These are phyloP conservation scores for Paecilomyces niveus DNA, from an alignment of 2,329 filamentous ascomycete genomes.

Conservation along the genomic window DNA sequence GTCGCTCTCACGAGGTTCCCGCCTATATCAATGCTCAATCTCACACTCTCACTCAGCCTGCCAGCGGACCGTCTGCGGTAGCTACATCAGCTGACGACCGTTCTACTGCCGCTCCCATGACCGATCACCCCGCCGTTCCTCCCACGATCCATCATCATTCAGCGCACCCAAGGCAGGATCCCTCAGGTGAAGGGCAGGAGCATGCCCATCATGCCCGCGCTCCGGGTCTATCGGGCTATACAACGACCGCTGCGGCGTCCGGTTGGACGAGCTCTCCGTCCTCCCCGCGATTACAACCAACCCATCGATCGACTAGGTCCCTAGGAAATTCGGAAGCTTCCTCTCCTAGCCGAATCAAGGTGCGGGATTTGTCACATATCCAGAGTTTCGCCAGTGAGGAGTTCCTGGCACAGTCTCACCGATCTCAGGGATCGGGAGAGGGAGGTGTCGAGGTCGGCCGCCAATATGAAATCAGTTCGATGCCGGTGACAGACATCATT, in stretches of 20 bases:
- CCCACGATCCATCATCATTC: conserved; percentile 11
- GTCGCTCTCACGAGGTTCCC: conserved; percentile 25
- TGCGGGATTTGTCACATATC: conserved; percentile 85
- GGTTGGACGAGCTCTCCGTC: conserved; percentile 30
- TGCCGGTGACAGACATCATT: conserved; percentile 96
- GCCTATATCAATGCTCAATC: conserved; percentile 25
- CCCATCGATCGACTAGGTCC: conserved; percentile 37
- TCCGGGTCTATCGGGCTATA: conserved; percentile 19
- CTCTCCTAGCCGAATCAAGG: conserved; percentile 60
- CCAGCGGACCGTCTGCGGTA: conserved; percentile 17
- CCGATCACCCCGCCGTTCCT: conserved; percentile 33
- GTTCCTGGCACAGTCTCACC: conserved; percentile 50
- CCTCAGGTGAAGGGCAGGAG: conserved; percentile 6
- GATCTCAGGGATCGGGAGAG: conserved; percentile 34
- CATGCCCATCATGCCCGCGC: conserved; percentile 13
- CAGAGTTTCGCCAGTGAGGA: conserved; percentile 80
- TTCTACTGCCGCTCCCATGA: conserved; percentile 41
- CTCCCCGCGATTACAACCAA: conserved; percentile 40
- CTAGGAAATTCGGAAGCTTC: conserved; percentile 34
- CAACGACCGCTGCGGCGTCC: conserved; percentile 19
- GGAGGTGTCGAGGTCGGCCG: conserved; percentile 46
- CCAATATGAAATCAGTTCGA: conserved; percentile 89
- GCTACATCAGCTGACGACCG: conserved; percentile 11
- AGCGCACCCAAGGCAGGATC: conserved; percentile 3
- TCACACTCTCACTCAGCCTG: conserved; percentile 16